Conservation (phyloP, 305 asterid species). For the Stenogyne calaminthoides region DNA sequence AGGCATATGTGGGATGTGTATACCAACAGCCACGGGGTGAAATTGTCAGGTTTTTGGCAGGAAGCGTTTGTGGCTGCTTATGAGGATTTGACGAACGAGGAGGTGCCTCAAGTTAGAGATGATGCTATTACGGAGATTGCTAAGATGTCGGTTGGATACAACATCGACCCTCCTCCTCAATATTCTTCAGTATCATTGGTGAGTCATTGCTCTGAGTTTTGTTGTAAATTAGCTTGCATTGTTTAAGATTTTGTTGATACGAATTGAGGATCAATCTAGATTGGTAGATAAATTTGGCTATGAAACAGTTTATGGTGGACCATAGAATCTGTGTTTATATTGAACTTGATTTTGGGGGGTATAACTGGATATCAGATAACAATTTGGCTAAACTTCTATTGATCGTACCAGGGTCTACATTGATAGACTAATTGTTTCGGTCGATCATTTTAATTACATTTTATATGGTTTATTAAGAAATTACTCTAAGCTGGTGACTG, state of each 20-base stretch:
- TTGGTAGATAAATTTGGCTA: background rate
- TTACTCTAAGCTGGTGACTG: background rate
- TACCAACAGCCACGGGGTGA: constrained; percentile 62
- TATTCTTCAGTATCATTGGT: constrained; percentile 55
- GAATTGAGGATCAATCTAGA: background rate
- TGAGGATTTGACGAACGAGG: constrained; percentile 81
- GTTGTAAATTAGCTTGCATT: background rate
- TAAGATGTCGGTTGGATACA: constrained; percentile 66
- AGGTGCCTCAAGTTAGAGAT: constrained; percentile 53
- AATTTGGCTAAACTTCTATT: background rate
- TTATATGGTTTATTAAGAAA: background rate
- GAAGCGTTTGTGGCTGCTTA: constrained; percentile 86
- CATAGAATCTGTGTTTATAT: background rate
- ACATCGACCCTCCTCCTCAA: constrained; percentile 53
- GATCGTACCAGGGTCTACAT: background rate
- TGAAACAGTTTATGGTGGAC: background rate
- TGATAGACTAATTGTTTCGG: background rate
- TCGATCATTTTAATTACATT: background rate
- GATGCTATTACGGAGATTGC: constrained; percentile 83
- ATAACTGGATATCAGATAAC: constrained; percentile 7
- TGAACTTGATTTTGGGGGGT: background rate
- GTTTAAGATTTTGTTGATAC: background rate
- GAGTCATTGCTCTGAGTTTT: constrained; percentile 33
- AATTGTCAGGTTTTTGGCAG: constrained; percentile 74
- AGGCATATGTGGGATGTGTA: constrained; percentile 95